Evolutionary conservation across 352 stramenopile species (phyloP), one percentile per base, ranked within the genome.

Genomic region (Pythium apleroticum): DNA sequence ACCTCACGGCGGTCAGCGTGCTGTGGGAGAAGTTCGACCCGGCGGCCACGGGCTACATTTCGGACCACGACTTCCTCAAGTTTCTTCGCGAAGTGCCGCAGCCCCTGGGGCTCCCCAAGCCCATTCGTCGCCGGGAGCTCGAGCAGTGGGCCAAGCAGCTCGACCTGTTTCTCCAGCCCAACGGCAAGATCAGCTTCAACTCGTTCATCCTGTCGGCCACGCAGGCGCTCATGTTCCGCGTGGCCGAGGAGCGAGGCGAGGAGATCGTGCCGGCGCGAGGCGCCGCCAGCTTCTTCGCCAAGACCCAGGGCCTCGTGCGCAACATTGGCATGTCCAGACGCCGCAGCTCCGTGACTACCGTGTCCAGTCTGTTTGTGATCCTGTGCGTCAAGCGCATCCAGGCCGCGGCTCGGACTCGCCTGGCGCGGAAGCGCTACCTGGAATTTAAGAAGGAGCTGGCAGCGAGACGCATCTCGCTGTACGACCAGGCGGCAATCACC

Each of bases 371-470:
- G 31, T 45, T 71, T n/a, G 50, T 65, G 12, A 49, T 80, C 17
- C 69, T 83, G 27, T 73, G 69, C 0, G 68, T 61, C 28, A 80
- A 77, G 52, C 72, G 73, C 22, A 83, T 83, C 33, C 75, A 83
- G 56, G 52, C 72, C 0, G 55, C 63, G 1, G 57, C 73, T 53
- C 72, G 75, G 14, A 56, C 56, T 15, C 57, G 62, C 1, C 33
- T 80, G 3, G 70, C 71, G 10, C 55, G 62, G 8, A 73, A 74
- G 55, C 57, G 65, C 15, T 72, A 74, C 30, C 33, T 66, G 2
- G 52, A 65, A 19, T 46, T 77, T 31, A 79, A 71, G 28, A 33
- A 55, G 4, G 41, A 66, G 20, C 39, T 71, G 11, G 50, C 52
- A 7, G 57, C 57, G 0, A 33, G 60, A 15, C 57, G 65, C 1